These are phyloP conservation scores for Pseudogymnoascus sp. DNA, from an alignment of 2,329 filamentous ascomycete species.

Conservation along the genomic window DNA sequence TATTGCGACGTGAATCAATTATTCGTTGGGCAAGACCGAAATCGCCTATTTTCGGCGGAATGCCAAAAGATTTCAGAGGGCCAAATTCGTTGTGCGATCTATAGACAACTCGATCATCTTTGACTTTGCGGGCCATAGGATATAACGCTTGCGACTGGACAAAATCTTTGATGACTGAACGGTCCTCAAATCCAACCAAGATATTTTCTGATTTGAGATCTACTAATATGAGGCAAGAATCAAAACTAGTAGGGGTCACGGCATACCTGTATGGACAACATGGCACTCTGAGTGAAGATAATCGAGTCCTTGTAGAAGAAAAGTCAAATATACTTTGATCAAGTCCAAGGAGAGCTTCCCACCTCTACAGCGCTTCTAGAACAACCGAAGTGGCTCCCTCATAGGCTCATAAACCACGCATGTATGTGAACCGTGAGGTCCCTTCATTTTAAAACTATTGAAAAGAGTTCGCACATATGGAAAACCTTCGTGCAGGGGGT, in stretches of 20 bases:
- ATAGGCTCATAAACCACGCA: conserved; percentile 17
- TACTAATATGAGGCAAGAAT: conserved; percentile 3
- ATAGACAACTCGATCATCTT: conserved; percentile 16
- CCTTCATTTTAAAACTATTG: conserved; percentile 13
- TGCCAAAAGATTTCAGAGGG: conserved; percentile 12
- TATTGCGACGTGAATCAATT: background rate
- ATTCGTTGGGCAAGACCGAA: conserved; percentile 15
- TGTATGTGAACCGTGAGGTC: conserved; percentile 13
- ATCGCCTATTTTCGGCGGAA: conserved; percentile 13
- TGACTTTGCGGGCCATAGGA: conserved; percentile 19
- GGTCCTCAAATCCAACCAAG: conserved; percentile 17
- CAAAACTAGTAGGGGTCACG: background rate
- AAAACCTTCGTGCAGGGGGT: background rate
- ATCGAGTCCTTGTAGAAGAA: conserved; percentile 8
- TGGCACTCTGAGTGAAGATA: conserved; percentile 14
- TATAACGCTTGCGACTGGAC: conserved; percentile 14
- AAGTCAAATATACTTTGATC: conserved; percentile 13
- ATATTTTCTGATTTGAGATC: conserved; percentile 21
- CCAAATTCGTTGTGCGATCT: conserved; percentile 21
- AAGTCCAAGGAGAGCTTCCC: conserved; percentile 10
- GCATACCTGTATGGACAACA: conserved; percentile 4
- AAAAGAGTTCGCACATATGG: conserved; percentile 10
- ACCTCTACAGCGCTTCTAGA: conserved; percentile 12
- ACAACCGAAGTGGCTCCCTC: conserved; percentile 15
- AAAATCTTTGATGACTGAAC: conserved; percentile 18